These are phyloP conservation scores for Mycena citricolor DNA, from an alignment of 1,284 basidiomycete species.

Conservation along the genomic window DNA sequence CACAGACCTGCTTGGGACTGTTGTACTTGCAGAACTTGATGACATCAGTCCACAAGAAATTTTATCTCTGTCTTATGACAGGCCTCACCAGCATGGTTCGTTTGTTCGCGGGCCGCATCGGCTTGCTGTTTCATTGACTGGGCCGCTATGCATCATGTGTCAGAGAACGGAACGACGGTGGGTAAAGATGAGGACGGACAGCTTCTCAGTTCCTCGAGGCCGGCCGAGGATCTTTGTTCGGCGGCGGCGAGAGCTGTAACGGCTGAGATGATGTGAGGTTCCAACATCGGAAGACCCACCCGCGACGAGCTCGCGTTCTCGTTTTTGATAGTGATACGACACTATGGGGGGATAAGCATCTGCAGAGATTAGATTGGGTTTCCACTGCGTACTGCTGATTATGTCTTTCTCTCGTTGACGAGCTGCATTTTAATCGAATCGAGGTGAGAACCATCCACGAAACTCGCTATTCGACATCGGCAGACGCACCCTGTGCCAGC, in stretches of 20 bases:
- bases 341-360: constrained; percentile 2
- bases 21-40: no score
- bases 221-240: constrained; percentile 13
- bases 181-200: no score
- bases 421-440: constrained; percentile 4
- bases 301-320: constrained; percentile 13
- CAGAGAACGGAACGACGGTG: no score
- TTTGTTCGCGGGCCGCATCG: no score
- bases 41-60: no score
- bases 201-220: constrained; percentile 15
- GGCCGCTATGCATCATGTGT: no score
- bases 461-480: background rate
- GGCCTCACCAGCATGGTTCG: no score
- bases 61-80: no score
- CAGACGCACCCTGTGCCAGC: constrained; percentile 10
- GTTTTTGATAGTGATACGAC: constrained; percentile 20
- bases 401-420: constrained; percentile 17
- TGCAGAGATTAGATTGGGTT: background rate
- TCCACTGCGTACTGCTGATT: constrained; percentile 13
- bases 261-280: background rate
- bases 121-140: no score
- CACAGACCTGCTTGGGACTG: no score
- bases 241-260: constrained; percentile 11
- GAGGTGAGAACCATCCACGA: background rate
- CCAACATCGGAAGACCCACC: constrained; percentile 1